Evolutionary conservation across 2,329 filamentous ascomycete species (phyloP), one percentile per base, ranked within the genome.

Genomic region (Massarina eburnea): DNA sequence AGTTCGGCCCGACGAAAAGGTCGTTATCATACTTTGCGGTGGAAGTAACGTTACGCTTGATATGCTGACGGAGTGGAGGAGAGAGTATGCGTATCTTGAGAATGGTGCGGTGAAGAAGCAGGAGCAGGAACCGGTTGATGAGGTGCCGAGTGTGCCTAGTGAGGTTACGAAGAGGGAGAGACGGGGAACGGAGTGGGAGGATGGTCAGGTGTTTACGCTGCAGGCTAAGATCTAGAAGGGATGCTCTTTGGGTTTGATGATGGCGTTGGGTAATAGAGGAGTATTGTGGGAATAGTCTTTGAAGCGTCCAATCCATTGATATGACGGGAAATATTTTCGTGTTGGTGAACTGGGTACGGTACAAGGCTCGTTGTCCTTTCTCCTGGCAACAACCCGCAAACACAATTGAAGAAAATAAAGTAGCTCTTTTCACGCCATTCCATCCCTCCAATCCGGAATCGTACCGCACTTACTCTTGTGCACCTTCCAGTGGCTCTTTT

Each of bases 21-120:
- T 96, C 5, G 90, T 96, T 1, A 75, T 96, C 42, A 78, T 95
- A 19, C 83, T 96, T 6, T 97, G 92, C 62, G 92, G 92, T 1
- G 80, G 77, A 12, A 78, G 72, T 40, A 78, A 78, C 58, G 71
- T 81, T 24, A 77, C 70, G 1, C 68, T 76, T 3, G 73, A 76
- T 39, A 78, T 78, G 71, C 61, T 82, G 45, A 71, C 70, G 22
- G 70, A 72, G 41, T 81, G 76, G 71, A 71, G 74, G 49, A 47
- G 67, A 41, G 68, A 73, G 58, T 73, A 74, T 47, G 58, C 34
- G 12, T 53, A 36, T 32, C 40, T 55, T 12, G 54, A 52, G 37
- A 42, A 46, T 33, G 35, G 34, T 10, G 18, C 3, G 17, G 34
- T 20, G 34, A 20, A 6, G 10, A 41, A 36, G 15, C 39, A 39